phyloP scores from a whole-genome alignment of 495 filamentous ascomycete species.

The Xylaria bambusicola region DNA sequence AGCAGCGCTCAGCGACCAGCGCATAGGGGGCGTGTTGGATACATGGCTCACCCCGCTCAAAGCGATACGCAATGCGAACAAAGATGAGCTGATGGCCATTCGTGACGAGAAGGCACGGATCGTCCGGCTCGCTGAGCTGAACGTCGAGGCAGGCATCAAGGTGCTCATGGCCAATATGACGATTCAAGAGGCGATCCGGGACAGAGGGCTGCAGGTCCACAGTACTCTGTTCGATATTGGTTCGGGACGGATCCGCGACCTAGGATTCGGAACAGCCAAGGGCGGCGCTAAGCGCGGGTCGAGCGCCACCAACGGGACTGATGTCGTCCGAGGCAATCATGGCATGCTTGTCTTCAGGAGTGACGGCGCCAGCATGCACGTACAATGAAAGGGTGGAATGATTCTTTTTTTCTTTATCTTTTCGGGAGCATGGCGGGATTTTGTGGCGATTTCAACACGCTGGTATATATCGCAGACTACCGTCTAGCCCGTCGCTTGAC shows the following conservation, averaged over 20 bases:
- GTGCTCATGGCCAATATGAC: slow-evolving; percentile 61
- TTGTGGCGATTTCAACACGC: too few relatives aligned
- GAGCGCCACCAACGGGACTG: slow-evolving; percentile 23
- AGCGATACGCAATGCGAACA: slow-evolving; percentile 57
- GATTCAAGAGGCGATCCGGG: slow-evolving; percentile 65
- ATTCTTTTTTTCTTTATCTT: not conserved
- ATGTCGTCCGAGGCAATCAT: slow-evolving; percentile 50
- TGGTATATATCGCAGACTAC: too few relatives aligned
- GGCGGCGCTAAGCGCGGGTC: slow-evolving; percentile 16
- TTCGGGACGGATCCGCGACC: slow-evolving; percentile 58
- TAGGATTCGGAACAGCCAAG: slow-evolving; percentile 51
- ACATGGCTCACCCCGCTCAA: slow-evolving; percentile 77
- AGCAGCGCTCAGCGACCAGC: slow-evolving; percentile 65
- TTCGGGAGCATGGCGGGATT: not conserved
- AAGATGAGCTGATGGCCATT: slow-evolving; percentile 54
- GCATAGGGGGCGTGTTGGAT: slow-evolving; percentile 75
- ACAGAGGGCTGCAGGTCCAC: slow-evolving; percentile 72
- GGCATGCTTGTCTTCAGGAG: slow-evolving; percentile 51
- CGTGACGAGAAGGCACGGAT: slow-evolving; percentile 50
- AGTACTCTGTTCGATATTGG: slow-evolving; percentile 70
- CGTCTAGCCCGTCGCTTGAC: not conserved
- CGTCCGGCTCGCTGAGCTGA: slow-evolving; percentile 64
- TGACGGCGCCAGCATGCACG: slow-evolving; percentile 34
- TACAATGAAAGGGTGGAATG: slow-evolving; percentile 1
- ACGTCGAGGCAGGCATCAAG: slow-evolving; percentile 66